Base-by-base conservation (phyloP, 2,329 filamentous ascomycete species). In the Botrytis pseudocinerea region DNA sequence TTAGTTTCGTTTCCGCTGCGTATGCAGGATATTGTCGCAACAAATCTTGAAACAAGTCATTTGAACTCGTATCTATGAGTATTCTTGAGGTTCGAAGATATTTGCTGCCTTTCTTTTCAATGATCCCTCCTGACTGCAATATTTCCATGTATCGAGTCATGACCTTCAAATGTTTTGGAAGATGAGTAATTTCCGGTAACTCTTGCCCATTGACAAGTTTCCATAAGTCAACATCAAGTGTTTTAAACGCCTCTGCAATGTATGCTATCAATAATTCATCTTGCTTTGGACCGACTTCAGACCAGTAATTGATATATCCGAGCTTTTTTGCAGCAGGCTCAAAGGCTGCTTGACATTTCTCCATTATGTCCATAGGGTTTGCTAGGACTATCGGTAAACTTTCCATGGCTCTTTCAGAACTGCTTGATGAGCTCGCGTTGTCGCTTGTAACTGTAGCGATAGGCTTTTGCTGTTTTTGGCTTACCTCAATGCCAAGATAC, bases 11-110 rank as follows among this genome's bases (percentile, higher is more conserved):
- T 18, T 73, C 75, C 8, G 35, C 48, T 20, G 72, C 75, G 57
- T 84, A 81, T 10, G 80, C 74, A 1, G 83, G 83, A 48, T 78
- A 81, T 10, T 78, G 62, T 32, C 77, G 77, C 14, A 83, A 66
- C 7, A 73, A 71, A 4, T 70, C 64, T 20, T 76, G 61, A 28
- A 74, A 25, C 8, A 70, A 68, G 1, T 9, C 35, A 62, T 46
- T 48, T 28, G 69, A 61, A 57, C 8, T 10, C 14, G 16, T 28
- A 12, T 32, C 20, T 20, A 20, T 16, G n/a, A 70, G 38, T 5
- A 38, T 44, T 16, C 71, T 51, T 14, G 32, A n/a, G 28, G 63
- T 78, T 44, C 75, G 76, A 44, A 46, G 38, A 32, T 61, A 69
- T 25, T 38, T 61, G 44, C 28, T 16, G 5, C 63, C 42, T 18